Base-by-base conservation (phyloP, 164 flowering plant species). In the Platanus orientalis region DNA sequence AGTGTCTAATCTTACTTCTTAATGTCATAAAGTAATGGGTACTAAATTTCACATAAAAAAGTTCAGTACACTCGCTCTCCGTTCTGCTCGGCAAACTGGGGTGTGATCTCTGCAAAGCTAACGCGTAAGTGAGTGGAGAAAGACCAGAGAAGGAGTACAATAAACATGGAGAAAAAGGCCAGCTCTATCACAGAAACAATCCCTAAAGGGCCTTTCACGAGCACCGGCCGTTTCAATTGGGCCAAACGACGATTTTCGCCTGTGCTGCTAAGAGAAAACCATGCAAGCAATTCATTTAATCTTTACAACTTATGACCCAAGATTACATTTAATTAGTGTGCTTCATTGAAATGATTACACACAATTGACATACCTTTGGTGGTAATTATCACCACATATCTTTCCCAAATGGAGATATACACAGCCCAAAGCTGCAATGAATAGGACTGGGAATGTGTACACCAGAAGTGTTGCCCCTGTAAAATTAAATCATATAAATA, bases 121-220 rank as follows among this genome's bases (percentile, higher is more conserved):
- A 65, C 51, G 28, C 61, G 67, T 10, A 91, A 7, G 24, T 77
- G 81, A 19, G 62, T 72, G 9, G 80, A 61, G 40, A 84, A 76
- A 3, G 80, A 80, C 96, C 96, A 91, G 55, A 85, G 51, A 40
- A 84, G 66, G 50, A 91, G 88, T 7, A 81, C 85, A 1, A 89
- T 63, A 63, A 91, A 91, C 89, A 89, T 87, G 57, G 60, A 11
- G 47, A 84, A 71, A 53, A 88, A 78, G 49, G 75, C 64, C 5
- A 87, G 59, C 74, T 91, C 96, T 20, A 63, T 78, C 57, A 71
- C 53, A 0, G 84, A 73, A 54, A 91, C 87, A 26, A 87, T 78
- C 40, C 97, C 97, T 19, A 91, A 69, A 0, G 98, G 90, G 0
- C 96, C 97, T 69, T 75, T 85, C 55, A 85, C 83, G 0, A 89